Evolutionary conservation across 345 rosid species (phyloP), one percentile per base, ranked within the genome.

Genomic region (Eucalyptus tenuipes): DNA sequence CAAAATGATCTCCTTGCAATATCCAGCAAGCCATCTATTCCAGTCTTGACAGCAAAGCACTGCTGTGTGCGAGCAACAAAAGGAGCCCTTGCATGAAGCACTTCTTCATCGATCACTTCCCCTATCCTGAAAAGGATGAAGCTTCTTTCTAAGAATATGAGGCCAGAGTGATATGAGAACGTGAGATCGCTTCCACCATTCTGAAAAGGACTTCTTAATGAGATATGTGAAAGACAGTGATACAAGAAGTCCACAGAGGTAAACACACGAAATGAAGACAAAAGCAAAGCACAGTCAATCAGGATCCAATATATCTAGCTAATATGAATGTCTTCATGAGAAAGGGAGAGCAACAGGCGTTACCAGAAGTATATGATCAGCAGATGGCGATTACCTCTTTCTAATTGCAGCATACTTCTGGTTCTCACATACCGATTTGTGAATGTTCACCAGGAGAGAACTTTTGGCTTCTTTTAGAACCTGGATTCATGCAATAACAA

Each of bases 11-110:
- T 97, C 89, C 98, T 89, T 79, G 98, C 98, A 86, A 97, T 94
- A 95, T 96, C 99, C 90, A 97, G 79, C 88, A 96, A 96, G 37
- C 99, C 99, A 93, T 97, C 99, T 88, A 96, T 96, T 81, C 99
- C 98, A 52, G 98, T 95, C 93, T 96, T 96, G 90, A 97, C 95
- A 92, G 99, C 99, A 93, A 97, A 97, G 93, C 99, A 97, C 92
- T 97, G 99, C 91, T 97, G 99, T 88, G 99, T 96, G 87, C 98
- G 98, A 88, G 99, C 99, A 92, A 96, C 94, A 92, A 96, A 97
- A 86, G 99, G 97, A 90, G 93, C 97, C 86, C 99, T 95, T 89
- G 99, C 96, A 91, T 97, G 99, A 90, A 97, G 99, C 89, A 97
- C 97, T 91, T 96, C 98, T 92, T 96, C 99, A 89, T 96, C 98